phyloP scores from a whole-genome alignment of 768 basidiomycete species.

The Auriscalpium vulgare region DNA sequence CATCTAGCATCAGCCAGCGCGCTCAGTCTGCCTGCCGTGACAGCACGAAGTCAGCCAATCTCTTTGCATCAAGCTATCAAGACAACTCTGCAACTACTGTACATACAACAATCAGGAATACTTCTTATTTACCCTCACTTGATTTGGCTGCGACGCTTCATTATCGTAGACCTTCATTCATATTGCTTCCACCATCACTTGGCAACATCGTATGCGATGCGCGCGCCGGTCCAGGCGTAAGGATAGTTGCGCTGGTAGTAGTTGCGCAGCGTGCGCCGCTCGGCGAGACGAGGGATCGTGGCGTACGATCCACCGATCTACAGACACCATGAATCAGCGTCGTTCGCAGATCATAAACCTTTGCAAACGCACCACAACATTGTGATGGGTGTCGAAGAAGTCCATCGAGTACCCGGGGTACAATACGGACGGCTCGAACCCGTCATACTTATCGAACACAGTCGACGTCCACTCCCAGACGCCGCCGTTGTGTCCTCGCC shows the following conservation, averaged over 20 bases:
- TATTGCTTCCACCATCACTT: neutral
- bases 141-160: no score
- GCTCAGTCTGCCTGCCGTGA: no score
- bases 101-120: no score
- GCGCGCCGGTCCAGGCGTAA: constrained; percentile 79
- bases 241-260: constrained; percentile 91
- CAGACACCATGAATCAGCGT: neutral
- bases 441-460: constrained; percentile 58
- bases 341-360: neutral
- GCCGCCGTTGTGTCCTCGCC: constrained; percentile 82
- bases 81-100: no score
- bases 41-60: no score
- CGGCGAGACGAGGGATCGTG: constrained; percentile 75
- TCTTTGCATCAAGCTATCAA: no score
- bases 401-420: constrained; percentile 91
- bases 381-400: constrained; percentile 86
- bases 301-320: constrained; percentile 89
- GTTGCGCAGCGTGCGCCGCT: constrained; percentile 72
- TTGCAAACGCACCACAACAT: constrained; percentile 65
- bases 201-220: constrained; percentile 46
- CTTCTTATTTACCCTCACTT: no score
- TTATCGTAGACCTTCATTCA: no score
- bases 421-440: constrained; percentile 63
- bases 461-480: constrained; percentile 99
- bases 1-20: no score